These are phyloP conservation scores for Beauveria pseudobassiana DNA, from an alignment of 2,329 filamentous ascomycete genomes.

Conservation along the genomic window DNA sequence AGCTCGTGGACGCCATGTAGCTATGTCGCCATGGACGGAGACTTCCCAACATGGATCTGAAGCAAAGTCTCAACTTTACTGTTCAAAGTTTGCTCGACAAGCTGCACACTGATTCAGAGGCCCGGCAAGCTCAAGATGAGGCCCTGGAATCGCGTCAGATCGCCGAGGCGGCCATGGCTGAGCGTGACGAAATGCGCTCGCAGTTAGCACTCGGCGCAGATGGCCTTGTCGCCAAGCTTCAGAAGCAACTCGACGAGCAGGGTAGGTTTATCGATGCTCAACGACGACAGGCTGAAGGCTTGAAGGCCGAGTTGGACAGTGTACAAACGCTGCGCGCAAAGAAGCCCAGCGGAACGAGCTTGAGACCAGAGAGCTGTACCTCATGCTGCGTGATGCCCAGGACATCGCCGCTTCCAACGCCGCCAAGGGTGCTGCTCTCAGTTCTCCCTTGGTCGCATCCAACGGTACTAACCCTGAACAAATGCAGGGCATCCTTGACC, in stretches of 20 bases:
- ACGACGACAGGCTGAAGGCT: slow-evolving; percentile 71
- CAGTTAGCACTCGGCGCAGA: slow-evolving; percentile 88
- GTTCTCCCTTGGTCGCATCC: slow-evolving; percentile 42
- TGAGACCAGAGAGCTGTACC: slow-evolving; percentile 91
- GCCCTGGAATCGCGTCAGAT: slow-evolving; percentile 84
- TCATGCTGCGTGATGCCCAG: slow-evolving; percentile 96
- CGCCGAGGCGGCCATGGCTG: slow-evolving; percentile 90
- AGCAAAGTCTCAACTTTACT: slow-evolving; percentile 95
- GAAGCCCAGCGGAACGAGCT: slow-evolving; percentile 92
- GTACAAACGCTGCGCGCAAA: slow-evolving; percentile 75
- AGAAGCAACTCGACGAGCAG: slow-evolving; percentile 92
- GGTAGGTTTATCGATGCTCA: slow-evolving; percentile 85
- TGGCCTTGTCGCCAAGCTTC: slow-evolving; percentile 84
- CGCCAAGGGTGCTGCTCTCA: slow-evolving; percentile 43
- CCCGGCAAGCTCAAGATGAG: slow-evolving; percentile 85
- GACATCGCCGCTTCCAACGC: slow-evolving; percentile 89
- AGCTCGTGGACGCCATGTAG: slow-evolving; percentile 97
- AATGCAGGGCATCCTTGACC: slow-evolving; percentile 88
- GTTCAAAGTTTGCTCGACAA: slow-evolving; percentile 94
- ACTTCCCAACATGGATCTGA: slow-evolving; percentile 92
- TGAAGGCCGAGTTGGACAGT: slow-evolving; percentile 85
- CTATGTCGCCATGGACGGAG: slow-evolving; percentile 97
- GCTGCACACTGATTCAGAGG: slow-evolving; percentile 92
- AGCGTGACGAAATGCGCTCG: slow-evolving; percentile 88
- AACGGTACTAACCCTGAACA: slow-evolving; percentile 56